Evolutionary conservation across 108 stramenopile genomes (phyloP).

Genomic region (Schizochytrium sp.): DNA sequence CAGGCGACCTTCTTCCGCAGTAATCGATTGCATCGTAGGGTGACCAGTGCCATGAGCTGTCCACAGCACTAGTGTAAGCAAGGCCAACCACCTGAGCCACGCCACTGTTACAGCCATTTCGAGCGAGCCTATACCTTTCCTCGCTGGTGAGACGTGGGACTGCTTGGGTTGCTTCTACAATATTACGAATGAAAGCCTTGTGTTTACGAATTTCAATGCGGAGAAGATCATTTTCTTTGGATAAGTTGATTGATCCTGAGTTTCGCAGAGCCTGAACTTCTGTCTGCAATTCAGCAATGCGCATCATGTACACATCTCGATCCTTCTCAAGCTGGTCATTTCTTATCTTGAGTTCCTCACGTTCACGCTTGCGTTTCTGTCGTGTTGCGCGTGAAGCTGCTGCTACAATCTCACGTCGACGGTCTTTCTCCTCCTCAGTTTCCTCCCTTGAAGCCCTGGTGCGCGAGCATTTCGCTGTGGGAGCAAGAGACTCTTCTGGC

Average conservation of each 20-base stretch:
- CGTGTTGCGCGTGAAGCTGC: constrained; percentile 48
- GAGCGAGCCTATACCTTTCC: not conserved
- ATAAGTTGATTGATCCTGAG: constrained; percentile 2
- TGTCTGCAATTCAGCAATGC: constrained; percentile 48
- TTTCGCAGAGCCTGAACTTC: constrained; percentile 9
- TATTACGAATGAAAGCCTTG: constrained; percentile 37
- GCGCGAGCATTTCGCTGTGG: too few species aligned
- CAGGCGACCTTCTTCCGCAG: not conserved
- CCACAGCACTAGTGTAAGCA: not conserved
- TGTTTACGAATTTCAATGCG: constrained; percentile 34
- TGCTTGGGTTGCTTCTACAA: constrained; percentile 20
- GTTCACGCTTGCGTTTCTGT: constrained; percentile 30
- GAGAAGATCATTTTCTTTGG: constrained; percentile 27
- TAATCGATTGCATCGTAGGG: too few species aligned
- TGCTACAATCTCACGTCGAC: constrained; percentile 15
- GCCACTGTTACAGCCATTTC: not conserved
- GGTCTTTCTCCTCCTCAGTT: constrained; percentile 30
- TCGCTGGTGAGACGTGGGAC: constrained; percentile 5
- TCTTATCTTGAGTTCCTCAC: not conserved
- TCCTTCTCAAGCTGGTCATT: constrained; percentile 3
- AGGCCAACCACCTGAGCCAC: constrained; percentile 1
- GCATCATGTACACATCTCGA: not conserved
- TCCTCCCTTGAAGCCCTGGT: not conserved
- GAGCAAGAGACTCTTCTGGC: not conserved
- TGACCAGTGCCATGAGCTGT: constrained; percentile 15